Base-by-base conservation (phyloP, 345 rosid genomes). In the Gynandropsis gynandra region DNA sequence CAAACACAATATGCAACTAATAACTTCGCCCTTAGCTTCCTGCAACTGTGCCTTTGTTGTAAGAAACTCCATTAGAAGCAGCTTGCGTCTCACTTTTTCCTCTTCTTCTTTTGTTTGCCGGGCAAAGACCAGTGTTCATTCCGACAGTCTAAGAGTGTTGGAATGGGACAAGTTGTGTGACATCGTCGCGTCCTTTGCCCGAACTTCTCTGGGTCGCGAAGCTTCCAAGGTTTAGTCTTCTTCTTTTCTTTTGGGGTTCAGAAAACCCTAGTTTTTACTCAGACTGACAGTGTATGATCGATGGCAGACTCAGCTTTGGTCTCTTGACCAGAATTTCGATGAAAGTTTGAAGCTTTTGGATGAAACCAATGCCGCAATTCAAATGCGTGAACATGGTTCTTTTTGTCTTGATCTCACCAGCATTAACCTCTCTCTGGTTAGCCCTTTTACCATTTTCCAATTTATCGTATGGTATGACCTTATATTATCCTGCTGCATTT, bases 121-220 rank as follows among this genome's bases (percentile, higher is more conserved):
- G 9, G 48, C 70, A 16, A 56, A 67, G 1, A 56, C 78, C 0
- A 56, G 64, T 42, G 72, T 74, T 27, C 77, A 62, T 12, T 47
- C 41, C 59, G 74, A 74, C 53, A 86, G 88, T 58, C 81, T 86
- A 15, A 75, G 78, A 19, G 72, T 83, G 4, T 65, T 90, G 49
- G 95, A 87, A 76, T 90, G 98, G 96, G 98, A 87, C 64, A 79
- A 80, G 72, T 74, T 87, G 47, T 90, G 95, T 59, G 79, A 84
- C 21, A 74, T 74, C 17, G 96, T 90, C 47, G 60, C 95, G 52
- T 77, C 87, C 48, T 90, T 82, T 47, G 92, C 95, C 51, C 75
- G 75, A 38, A 78, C 96, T 36, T 74, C 87, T 16, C 61, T 76
- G 53, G 98, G 92, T 38, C 96, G 87, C 24, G 67, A 79, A 68